These are phyloP conservation scores for Saccharomyces hybrid DNA, from an alignment of 1,139 yeast species.

Conservation along the genomic window DNA sequence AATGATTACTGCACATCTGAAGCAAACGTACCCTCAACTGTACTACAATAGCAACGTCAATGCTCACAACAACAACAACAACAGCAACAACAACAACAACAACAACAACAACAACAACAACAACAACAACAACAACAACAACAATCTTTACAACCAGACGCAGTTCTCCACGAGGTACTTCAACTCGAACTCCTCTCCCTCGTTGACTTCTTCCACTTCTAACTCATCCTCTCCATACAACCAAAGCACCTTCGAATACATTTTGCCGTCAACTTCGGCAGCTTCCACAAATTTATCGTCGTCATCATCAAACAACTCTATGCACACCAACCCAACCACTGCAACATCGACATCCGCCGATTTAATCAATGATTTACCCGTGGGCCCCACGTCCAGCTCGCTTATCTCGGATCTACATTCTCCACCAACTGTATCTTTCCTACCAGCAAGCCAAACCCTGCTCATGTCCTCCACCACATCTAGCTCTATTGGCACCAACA, in stretches of 20 bases:
- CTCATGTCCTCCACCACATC: neutral
- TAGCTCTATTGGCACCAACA: neutral
- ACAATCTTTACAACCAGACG: neutral
- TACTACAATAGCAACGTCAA: slow-evolving; percentile 14
- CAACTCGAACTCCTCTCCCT: neutral
- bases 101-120: slow-evolving; percentile 2
- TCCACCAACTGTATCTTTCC: neutral
- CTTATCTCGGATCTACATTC: neutral
- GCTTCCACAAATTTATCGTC: neutral
- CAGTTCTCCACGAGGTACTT: neutral
- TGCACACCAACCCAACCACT: neutral
- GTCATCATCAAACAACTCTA: neutral
- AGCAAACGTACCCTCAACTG: slow-evolving; percentile 23
- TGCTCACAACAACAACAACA: slow-evolving; percentile 7
- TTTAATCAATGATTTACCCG: neutral
- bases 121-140: slow-evolving; percentile 3
- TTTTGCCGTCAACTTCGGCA: neutral
- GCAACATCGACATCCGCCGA: neutral
- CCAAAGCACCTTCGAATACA: neutral
- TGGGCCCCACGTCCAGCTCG: neutral
- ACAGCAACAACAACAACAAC: neutral
- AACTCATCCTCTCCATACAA: neutral
- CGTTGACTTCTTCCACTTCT: neutral
- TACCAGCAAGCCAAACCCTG: neutral
- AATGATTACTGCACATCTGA: slow-evolving; percentile 16